These are phyloP conservation scores for Mortierella sp. DNA, from an alignment of 371 early-diverging fungal species.

Conservation along the genomic window DNA sequence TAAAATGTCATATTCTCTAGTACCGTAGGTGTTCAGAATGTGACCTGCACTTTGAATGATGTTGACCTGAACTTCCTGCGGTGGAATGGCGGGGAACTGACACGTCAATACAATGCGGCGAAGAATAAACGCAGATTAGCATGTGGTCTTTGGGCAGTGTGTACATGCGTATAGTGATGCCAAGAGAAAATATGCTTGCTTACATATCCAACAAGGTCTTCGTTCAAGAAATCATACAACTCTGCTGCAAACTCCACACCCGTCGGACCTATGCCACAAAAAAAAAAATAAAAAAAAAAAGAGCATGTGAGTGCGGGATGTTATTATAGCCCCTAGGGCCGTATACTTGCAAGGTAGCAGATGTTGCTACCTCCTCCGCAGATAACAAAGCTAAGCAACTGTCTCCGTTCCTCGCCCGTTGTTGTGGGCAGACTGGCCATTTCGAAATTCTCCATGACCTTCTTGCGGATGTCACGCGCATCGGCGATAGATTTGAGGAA, in stretches of 20 bases:
- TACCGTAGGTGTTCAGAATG: slow-evolving; percentile 87
- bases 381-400: slow-evolving; percentile 87
- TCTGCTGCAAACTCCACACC: slow-evolving; percentile 89
- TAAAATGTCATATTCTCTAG: neutral
- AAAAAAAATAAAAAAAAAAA: slow-evolving; percentile 27
- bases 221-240: slow-evolving; percentile 84
- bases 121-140: too few relatives aligned
- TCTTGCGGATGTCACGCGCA: slow-evolving; percentile 75
- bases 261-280: slow-evolving; percentile 73
- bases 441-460: slow-evolving; percentile 83
- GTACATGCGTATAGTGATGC: too few relatives aligned
- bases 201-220: slow-evolving; percentile 81
- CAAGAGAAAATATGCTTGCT: slow-evolving; percentile 33
- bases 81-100: slow-evolving; percentile 69
- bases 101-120: neutral
- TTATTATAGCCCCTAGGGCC: neutral
- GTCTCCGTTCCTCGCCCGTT: slow-evolving; percentile 77
- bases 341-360: neutral
- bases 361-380: slow-evolving; percentile 80
- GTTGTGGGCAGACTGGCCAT: slow-evolving; percentile 83
- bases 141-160: too few relatives aligned
- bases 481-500: slow-evolving; percentile 80
- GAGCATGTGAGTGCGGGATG: neutral
- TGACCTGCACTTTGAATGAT: slow-evolving; percentile 83
- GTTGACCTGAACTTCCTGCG: slow-evolving; percentile 74